phyloP scores from a whole-genome alignment of 768 basidiomycete genomes.

The Cystofilobasidium bisporidii region DNA sequence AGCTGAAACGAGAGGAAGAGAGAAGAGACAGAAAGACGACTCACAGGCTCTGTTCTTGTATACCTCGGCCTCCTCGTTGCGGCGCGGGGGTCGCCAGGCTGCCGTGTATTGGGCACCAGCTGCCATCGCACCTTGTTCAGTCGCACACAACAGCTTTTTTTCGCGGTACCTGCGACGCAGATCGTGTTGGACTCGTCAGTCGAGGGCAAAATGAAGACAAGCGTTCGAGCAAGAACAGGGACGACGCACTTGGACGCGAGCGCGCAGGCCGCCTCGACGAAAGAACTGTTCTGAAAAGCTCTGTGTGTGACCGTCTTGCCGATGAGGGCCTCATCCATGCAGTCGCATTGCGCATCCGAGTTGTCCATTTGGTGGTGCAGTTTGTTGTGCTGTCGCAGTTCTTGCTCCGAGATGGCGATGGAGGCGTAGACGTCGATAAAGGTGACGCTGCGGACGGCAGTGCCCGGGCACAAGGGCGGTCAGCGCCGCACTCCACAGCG shows the following conservation, averaged over 20 bases:
- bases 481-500: too few relatives aligned
- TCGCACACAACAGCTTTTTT: neutral
- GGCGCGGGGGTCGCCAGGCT: neutral
- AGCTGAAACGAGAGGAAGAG: too few relatives aligned
- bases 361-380: neutral
- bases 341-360: neutral
- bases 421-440: constrained; percentile 8
- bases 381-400: constrained; percentile 7
- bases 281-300: neutral
- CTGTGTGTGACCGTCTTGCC: neutral
- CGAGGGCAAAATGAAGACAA: neutral
- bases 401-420: neutral
- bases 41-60: neutral
- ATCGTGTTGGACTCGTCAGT: neutral
- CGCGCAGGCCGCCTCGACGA: neutral
- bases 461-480: too few relatives aligned
- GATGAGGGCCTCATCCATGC: constrained; percentile 1
- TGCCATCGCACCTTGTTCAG: neutral
- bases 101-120: too few relatives aligned
- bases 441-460: neutral
- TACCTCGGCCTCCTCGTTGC: neutral
- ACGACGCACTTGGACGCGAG: neutral
- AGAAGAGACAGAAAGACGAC: neutral
- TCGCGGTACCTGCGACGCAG: neutral
- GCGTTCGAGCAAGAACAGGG: neutral